phyloP scores from a whole-genome alignment of 176 grass and related monocot species.

The Triticum turgidum region DNA sequence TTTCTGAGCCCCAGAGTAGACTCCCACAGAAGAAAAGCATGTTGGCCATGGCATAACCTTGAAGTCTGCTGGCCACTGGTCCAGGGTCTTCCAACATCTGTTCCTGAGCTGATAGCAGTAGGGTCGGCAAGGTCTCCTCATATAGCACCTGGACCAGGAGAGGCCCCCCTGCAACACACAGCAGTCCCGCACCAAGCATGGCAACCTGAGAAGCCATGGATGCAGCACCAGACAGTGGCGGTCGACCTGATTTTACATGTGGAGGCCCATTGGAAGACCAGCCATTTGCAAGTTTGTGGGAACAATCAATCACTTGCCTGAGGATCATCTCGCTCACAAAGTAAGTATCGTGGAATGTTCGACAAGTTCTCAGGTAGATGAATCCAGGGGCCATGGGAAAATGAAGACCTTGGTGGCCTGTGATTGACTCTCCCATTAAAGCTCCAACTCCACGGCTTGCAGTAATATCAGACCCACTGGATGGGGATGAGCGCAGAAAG shows the following conservation, averaged over 20 bases:
- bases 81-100: constrained; percentile 48
- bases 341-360: constrained; percentile 78
- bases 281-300: constrained; percentile 65
- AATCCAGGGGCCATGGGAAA: constrained; percentile 74
- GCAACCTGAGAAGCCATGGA: constrained; percentile 72
- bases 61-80: constrained; percentile 58
- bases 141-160: constrained; percentile 81
- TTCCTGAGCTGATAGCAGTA: constrained; percentile 64
- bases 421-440: constrained; percentile 69
- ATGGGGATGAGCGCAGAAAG: constrained; percentile 61
- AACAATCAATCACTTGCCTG: constrained; percentile 78
- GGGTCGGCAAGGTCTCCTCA: constrained; percentile 83
- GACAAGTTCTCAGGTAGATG: constrained; percentile 78
- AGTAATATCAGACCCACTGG: constrained; percentile 50
- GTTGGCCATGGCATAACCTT: constrained; percentile 89
- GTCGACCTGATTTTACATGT: constrained; percentile 62
- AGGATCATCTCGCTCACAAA: constrained; percentile 83
- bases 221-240: constrained; percentile 65
- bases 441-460: constrained; percentile 62
- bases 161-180: constrained; percentile 80
- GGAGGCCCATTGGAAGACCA: constrained; percentile 60
- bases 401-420: constrained; percentile 66
- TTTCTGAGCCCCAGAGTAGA: constrained; percentile 67
- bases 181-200: constrained; percentile 67
- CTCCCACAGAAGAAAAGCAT: constrained; percentile 80